Conservation (phyloP, 1,139 yeast species). For the Candida tetrigidarum region DNA sequence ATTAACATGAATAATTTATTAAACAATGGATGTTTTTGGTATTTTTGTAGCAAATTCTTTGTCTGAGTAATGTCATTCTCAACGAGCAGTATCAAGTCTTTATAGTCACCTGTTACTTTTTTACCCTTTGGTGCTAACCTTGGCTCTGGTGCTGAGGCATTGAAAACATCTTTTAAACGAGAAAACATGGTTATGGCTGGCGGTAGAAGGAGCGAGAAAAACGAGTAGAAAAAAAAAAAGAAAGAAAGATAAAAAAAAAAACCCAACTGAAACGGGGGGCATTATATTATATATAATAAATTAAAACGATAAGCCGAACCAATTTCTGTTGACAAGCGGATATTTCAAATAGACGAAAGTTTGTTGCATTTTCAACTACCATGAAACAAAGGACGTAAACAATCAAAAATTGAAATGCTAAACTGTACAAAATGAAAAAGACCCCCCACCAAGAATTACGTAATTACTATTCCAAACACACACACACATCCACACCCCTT, state of each 20-base stretch:
- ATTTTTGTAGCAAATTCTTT: conserved; percentile 24
- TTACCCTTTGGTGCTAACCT: conserved; percentile 16
- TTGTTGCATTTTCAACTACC: no score
- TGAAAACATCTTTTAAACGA: conserved; percentile 10
- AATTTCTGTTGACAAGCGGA: no score
- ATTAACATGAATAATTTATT: conserved; percentile 23
- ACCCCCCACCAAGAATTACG: no score
- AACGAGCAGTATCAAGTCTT: conserved; percentile 24
- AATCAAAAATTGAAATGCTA: no score
- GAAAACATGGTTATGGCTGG: conserved; percentile 4
- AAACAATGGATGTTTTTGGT: conserved; percentile 24
- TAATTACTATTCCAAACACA: no score
- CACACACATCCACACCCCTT: no score
- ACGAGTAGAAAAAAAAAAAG: background rate
- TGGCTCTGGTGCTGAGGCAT: conserved; percentile 9
- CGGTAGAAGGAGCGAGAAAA: background rate
- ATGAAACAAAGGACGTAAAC: no score
- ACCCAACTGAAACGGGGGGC: no score
- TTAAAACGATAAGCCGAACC: no score
- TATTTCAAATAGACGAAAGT: no score
- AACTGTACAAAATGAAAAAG: no score
- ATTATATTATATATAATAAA: no score
- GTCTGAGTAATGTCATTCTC: conserved; percentile 23
- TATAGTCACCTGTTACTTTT: conserved; percentile 22
- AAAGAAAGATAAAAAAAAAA: background rate